These are phyloP conservation scores for Sporothrix sp. DNA, from an alignment of 2,329 filamentous ascomycete species.

Conservation along the genomic window DNA sequence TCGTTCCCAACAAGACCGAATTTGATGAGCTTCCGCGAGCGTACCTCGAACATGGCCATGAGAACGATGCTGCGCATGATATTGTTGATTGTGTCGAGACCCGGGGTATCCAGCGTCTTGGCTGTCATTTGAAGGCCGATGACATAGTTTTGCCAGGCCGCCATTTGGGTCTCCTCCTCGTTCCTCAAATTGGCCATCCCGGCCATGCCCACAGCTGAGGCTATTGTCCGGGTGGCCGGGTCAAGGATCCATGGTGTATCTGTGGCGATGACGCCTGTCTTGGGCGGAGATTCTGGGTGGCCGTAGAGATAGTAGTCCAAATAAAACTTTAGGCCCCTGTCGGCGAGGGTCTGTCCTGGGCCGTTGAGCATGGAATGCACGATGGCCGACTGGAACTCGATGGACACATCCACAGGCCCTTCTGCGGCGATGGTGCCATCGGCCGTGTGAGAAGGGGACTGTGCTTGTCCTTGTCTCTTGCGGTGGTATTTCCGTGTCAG, in stretches of 20 bases:
- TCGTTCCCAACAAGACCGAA: neutral
- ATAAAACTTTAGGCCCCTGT: constrained; percentile 42
- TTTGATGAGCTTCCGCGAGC: constrained; percentile 12
- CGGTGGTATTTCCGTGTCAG: neutral
- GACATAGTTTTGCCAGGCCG: constrained; percentile 44
- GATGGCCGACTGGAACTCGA: neutral
- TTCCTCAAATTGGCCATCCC: constrained; percentile 45
- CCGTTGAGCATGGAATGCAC: constrained; percentile 22
- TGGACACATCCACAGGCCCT: neutral
- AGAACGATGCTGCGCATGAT: constrained; percentile 45
- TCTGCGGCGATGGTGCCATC: neutral
- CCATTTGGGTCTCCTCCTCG: constrained; percentile 34
- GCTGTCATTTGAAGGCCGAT: constrained; percentile 40
- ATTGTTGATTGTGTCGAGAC: constrained; percentile 30
- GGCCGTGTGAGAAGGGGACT: neutral
- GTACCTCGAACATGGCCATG: constrained; percentile 53
- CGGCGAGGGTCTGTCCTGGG: constrained; percentile 34
- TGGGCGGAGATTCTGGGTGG: constrained; percentile 40
- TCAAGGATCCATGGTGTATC: constrained; percentile 27
- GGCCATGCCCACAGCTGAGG: constrained; percentile 49
- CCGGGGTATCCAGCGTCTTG: constrained; percentile 29
- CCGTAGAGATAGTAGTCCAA: constrained; percentile 41
- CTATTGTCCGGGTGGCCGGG: constrained; percentile 36
- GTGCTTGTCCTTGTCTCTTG: neutral
- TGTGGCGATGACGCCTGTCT: constrained; percentile 27